Conservation (phyloP, 768 basidiomycete species). For the Heimioporus sp. region DNA sequence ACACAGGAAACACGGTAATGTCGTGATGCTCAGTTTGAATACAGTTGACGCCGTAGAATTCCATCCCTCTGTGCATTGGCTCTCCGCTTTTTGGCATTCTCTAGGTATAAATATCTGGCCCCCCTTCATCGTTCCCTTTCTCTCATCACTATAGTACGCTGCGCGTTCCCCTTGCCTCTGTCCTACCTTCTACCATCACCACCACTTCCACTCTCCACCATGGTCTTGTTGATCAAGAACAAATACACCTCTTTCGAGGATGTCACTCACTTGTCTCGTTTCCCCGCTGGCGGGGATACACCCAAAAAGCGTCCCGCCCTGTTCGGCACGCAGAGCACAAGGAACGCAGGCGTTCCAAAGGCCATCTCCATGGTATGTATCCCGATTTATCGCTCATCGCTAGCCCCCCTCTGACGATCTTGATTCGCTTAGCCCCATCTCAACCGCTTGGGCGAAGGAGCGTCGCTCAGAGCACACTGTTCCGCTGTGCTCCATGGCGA, state of each 20-base stretch:
- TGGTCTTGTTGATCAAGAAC: constrained; percentile 20
- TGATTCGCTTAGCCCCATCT: constrained; percentile 6
- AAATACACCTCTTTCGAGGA: constrained; percentile 12
- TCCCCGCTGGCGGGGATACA: constrained; percentile 1
- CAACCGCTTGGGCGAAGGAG: background rate
- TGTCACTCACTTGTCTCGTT: constrained; percentile 5
- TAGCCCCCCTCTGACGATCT: background rate
- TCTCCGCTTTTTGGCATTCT: too few species aligned
- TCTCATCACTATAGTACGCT: background rate
- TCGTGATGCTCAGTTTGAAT: too few species aligned
- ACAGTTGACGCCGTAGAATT: too few species aligned
- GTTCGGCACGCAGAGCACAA: background rate
- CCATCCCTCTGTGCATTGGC: too few species aligned
- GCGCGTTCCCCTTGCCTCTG: background rate
- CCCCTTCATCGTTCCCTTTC: too few species aligned
- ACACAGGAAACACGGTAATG: too few species aligned
- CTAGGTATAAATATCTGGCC: too few species aligned
- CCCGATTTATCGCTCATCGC: background rate
- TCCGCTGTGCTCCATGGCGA: constrained; percentile 1
- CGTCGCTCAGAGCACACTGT: constrained; percentile 3
- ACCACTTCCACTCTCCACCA: background rate
- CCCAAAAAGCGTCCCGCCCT: background rate
- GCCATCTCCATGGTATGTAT: constrained; percentile 7
- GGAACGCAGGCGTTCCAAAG: constrained; percentile 8
- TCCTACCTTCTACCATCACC: background rate